Evolutionary conservation across 225 moss, liverwort and hornwort species (phyloP).

Genomic region (Polytrichum formosum): DNA sequence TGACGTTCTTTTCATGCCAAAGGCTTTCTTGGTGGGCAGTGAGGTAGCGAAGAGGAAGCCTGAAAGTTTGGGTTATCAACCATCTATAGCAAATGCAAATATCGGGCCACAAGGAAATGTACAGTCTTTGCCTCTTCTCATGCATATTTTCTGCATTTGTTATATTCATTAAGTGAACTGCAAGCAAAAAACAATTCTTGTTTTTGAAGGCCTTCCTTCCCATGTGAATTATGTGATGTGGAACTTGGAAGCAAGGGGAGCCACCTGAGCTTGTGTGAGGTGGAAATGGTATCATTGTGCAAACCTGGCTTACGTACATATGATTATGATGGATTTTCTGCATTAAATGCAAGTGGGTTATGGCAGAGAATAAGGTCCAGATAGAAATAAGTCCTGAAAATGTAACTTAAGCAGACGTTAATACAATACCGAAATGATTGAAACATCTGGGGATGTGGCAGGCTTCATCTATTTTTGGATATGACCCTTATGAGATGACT

Average conservation of each 20-base stretch:
- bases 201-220: too few species aligned
- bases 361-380: too few species aligned
- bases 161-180: too few species aligned
- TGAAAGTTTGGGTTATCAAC: conserved; percentile 45
- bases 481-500: conserved; percentile 33
- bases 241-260: not conserved
- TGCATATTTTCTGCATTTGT: too few species aligned
- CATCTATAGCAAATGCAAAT: conserved; percentile 5
- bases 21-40: conserved; percentile 13
- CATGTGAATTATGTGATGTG: not conserved
- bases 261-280: not conserved
- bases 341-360: too few species aligned
- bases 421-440: too few species aligned
- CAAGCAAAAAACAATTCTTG: too few species aligned
- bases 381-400: too few species aligned
- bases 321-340: too few species aligned
- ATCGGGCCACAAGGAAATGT: conserved; percentile 34
- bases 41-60: conserved; percentile 39
- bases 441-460: conserved; percentile 16
- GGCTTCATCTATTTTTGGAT: conserved; percentile 55
- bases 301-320: too few species aligned
- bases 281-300: too few species aligned
- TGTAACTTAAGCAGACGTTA: too few species aligned
- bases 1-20: not conserved
- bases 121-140: not conserved